These are phyloP conservation scores for Echinosophora koreensis DNA, from an alignment of 306 rosid genomes.

Conservation along the genomic window DNA sequence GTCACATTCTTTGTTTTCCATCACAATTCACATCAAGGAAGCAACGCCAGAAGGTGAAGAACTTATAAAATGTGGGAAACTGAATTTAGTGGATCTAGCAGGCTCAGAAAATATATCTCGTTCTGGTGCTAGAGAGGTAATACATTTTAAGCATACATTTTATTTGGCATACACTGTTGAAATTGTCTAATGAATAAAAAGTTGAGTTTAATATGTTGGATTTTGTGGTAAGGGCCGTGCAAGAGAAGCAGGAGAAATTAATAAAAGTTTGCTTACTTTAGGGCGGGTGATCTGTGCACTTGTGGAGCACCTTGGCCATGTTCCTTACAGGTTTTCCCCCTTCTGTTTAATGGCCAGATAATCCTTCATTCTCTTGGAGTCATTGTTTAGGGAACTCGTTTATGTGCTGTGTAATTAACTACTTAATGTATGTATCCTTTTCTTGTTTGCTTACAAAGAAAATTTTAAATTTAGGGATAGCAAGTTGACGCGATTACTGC, in stretches of 20 bases:
- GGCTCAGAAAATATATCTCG: slow-evolving; percentile 99
- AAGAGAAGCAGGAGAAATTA: slow-evolving; percentile 98
- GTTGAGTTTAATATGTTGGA: neutral
- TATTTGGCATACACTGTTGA: slow-evolving; percentile 1
- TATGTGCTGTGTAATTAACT: neutral
- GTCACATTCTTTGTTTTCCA: slow-evolving; percentile 94
- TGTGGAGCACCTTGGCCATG: slow-evolving; percentile 97
- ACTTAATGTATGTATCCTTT: neutral
- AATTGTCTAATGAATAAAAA: neutral
- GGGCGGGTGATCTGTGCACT: slow-evolving; percentile 95
- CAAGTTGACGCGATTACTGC: slow-evolving; percentile 93
- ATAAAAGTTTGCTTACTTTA: slow-evolving; percentile 94
- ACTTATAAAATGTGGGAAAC: slow-evolving; percentile 93
- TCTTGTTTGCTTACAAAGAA: slow-evolving; percentile 21
- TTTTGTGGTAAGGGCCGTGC: slow-evolving; percentile 83
- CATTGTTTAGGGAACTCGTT: neutral
- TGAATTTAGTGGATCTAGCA: slow-evolving; percentile 95
- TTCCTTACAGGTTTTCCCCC: slow-evolving; percentile 82
- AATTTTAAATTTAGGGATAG: slow-evolving; percentile 77
- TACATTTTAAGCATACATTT: neutral
- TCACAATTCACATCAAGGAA: slow-evolving; percentile 98
- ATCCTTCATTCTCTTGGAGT: slow-evolving; percentile 1
- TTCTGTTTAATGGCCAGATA: neutral
- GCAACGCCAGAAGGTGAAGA: slow-evolving; percentile 99
- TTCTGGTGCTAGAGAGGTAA: slow-evolving; percentile 99